Conservation (phyloP, 2,329 filamentous ascomycete genomes). For the Fusarium sp. region DNA sequence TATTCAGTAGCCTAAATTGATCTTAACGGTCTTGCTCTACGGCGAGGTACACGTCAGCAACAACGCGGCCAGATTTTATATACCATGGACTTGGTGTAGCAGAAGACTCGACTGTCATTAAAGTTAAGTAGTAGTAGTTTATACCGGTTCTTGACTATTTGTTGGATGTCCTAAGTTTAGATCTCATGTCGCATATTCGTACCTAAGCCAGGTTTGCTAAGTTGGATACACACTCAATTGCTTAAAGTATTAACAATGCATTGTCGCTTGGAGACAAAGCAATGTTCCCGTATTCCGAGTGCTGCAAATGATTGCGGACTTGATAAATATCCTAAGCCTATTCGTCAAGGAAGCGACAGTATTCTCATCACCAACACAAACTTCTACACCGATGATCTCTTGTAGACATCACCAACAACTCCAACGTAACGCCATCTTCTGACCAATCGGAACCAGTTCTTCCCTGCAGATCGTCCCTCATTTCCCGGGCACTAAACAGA, state of each 20-base stretch:
- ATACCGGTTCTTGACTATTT: background rate
- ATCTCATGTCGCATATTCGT: background rate
- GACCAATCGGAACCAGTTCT: slow-evolving; percentile 20
- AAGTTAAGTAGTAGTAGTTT: background rate
- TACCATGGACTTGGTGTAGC: background rate
- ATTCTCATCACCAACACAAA: slow-evolving; percentile 2
- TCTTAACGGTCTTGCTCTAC: background rate
- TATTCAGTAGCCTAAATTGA: background rate
- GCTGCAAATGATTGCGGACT: background rate
- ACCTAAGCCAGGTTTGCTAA: background rate
- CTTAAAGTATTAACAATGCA: background rate
- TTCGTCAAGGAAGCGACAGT: background rate
- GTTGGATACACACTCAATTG: background rate
- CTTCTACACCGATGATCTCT: background rate
- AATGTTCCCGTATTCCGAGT: background rate
- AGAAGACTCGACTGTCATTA: background rate
- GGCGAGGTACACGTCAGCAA: background rate
- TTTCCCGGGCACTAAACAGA: slow-evolving; percentile 6
- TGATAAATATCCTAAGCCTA: background rate
- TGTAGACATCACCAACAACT: slow-evolving; percentile 21
- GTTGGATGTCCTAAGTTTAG: background rate
- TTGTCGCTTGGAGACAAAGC: background rate
- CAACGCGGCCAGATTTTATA: background rate
- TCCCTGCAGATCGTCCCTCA: slow-evolving; percentile 28
- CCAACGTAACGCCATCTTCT: background rate